A percentile compares a stretch with the other conserved stretches of the same genome.
These are phyloP conservation scores for Plasmodium coatneyi DNA, from an alignment of 169 alveolate genomes.

Conservation along the genomic window DNA sequence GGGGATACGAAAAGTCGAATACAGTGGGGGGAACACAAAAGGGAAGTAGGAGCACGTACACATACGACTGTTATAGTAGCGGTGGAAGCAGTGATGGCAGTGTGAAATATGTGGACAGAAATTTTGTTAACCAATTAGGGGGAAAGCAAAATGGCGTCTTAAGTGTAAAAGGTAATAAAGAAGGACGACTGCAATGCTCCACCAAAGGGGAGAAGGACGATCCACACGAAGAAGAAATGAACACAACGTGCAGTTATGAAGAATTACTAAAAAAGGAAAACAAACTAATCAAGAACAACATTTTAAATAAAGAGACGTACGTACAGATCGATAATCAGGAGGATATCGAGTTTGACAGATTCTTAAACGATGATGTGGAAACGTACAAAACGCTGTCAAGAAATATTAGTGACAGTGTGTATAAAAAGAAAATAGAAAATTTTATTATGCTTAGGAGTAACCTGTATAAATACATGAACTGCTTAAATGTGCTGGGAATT, in stretches of 20 bases:
- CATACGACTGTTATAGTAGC: slow-evolving; percentile 1
- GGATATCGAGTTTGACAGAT: slow-evolving; percentile 63
- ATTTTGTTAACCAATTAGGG: slow-evolving; percentile 1
- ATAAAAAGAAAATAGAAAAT: slow-evolving; percentile 72
- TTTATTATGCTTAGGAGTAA: slow-evolving; percentile 69
- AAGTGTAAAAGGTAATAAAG: not conserved
- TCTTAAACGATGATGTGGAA: slow-evolving; percentile 59
- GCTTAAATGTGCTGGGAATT: slow-evolving; percentile 71
- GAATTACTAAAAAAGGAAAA: not conserved
- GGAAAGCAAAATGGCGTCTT: not conserved
- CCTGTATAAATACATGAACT: slow-evolving; percentile 73
- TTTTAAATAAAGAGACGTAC: slow-evolving; percentile 57
- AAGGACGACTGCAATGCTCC: not conserved
- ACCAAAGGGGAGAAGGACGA: not conserved
- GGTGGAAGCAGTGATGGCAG: not conserved
- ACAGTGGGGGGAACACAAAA: not conserved
- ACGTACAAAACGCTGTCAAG: slow-evolving; percentile 29
- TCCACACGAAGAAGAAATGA: not conserved
- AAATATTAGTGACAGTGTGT: slow-evolving; percentile 70
- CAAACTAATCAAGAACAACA: slow-evolving; percentile 23
- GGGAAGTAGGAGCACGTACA: not conserved
- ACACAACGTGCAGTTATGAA: slow-evolving; percentile 1
- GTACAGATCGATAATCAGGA: slow-evolving; percentile 68
- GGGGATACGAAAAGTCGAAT: not conserved
- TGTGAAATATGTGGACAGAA: not conserved